Evolutionary conservation across 257 asterid species (phyloP).

Genomic region (Primulina eburnea): DNA sequence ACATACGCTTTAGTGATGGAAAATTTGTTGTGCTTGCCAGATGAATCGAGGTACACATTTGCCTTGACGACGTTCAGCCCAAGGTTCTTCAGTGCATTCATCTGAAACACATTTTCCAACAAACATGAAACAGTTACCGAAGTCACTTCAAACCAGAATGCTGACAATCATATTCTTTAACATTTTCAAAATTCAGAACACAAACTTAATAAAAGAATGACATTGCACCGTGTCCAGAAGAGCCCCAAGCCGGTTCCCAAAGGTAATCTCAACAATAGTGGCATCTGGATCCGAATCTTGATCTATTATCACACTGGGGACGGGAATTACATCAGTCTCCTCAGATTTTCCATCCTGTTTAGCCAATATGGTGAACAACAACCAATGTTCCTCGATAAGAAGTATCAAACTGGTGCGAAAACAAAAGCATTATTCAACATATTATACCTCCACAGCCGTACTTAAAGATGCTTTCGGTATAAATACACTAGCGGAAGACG

Average conservation of each 20-base stretch:
- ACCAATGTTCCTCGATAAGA: constrained; percentile 11
- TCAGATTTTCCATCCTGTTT: constrained; percentile 62
- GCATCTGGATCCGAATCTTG: constrained; percentile 90
- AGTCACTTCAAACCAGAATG: constrained; percentile 7
- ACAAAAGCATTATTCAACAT: constrained; percentile 18
- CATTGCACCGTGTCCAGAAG: constrained; percentile 79
- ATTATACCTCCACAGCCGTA: constrained; percentile 74
- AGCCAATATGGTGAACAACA: constrained; percentile 27
- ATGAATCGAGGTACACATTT: constrained; percentile 83
- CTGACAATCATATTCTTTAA: constrained; percentile 6
- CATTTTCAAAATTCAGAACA: background rate
- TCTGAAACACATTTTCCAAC: constrained; percentile 47
- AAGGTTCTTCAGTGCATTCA: constrained; percentile 77
- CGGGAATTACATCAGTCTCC: constrained; percentile 63
- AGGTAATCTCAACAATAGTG: constrained; percentile 83
- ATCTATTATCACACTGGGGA: constrained; percentile 77
- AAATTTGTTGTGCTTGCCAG: constrained; percentile 93
- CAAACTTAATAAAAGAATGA: constrained; percentile 11
- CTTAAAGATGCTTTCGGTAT: constrained; percentile 55
- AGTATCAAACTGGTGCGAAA: constrained; percentile 12
- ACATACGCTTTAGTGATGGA: constrained; percentile 85
- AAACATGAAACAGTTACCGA: constrained; percentile 26
- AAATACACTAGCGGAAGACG: constrained; percentile 40
- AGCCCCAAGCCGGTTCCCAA: constrained; percentile 96
- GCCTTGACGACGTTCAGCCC: constrained; percentile 95